Evolutionary conservation across 805 yeast genomes (phyloP).

Genomic region (Candida tibetensis): DNA sequence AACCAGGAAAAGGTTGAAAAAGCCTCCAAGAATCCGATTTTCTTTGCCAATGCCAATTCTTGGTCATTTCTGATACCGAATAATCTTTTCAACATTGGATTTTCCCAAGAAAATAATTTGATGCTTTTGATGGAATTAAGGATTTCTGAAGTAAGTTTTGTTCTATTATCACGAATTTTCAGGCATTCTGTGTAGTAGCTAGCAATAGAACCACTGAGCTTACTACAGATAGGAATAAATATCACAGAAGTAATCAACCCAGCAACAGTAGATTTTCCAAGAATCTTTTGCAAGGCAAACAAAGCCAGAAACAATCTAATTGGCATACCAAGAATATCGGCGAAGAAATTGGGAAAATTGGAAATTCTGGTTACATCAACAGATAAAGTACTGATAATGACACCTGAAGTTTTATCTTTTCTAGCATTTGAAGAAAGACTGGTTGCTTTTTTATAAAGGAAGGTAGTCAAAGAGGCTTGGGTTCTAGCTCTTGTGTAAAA

Average conservation of each 20-base stretch:
- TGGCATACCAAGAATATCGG: conserved; percentile 56
- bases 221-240: conserved; percentile 57
- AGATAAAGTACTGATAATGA: conserved; percentile 72
- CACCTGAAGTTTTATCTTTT: conserved; percentile 64
- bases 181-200: conserved; percentile 33
- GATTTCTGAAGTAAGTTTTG: conserved; percentile 57
- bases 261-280: conserved; percentile 59
- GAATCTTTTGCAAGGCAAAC: conserved; percentile 49
- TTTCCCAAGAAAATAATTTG: conserved; percentile 70
- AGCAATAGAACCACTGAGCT: conserved; percentile 43
- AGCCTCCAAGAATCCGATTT: conserved; percentile 42
- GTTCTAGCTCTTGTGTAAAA: conserved; percentile 7
- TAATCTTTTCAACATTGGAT: conserved; percentile 55
- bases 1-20: conserved; percentile 60
- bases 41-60: conserved; percentile 51
- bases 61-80: conserved; percentile 53
- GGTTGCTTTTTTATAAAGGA: conserved; percentile 70
- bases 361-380: conserved; percentile 71
- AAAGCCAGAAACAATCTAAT: conserved; percentile 52
- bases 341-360: conserved; percentile 52
- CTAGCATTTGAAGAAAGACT: conserved; percentile 65
- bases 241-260: conserved; percentile 53
- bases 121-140: conserved; percentile 59
- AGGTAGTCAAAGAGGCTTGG: conserved; percentile 59
- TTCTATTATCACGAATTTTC: conserved; percentile 60